phyloP scores from a whole-genome alignment of 306 rosid species.

The Sindora glabra region DNA sequence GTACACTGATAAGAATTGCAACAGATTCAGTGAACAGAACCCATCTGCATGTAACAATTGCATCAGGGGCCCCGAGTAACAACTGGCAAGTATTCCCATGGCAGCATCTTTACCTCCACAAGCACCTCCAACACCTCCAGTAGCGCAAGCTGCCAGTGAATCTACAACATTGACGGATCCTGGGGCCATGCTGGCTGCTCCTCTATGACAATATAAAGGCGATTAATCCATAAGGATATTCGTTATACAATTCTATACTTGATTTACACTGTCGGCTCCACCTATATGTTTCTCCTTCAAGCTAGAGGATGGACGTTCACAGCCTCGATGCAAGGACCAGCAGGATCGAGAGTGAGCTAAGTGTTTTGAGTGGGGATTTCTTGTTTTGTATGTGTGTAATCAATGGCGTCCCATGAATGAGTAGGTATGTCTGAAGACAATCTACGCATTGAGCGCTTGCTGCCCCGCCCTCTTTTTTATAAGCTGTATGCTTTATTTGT shows the following conservation, averaged over 20 bases:
- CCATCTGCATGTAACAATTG: slow-evolving; percentile 67
- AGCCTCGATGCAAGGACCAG: slow-evolving; percentile 33
- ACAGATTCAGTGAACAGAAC: slow-evolving; percentile 81
- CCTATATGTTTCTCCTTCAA: slow-evolving; percentile 12
- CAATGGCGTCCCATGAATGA: no score
- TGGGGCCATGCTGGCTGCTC: slow-evolving; percentile 66
- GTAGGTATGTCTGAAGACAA: no score
- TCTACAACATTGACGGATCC: slow-evolving; percentile 40
- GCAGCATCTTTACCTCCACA: slow-evolving; percentile 18
- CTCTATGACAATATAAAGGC: slow-evolving; percentile 27
- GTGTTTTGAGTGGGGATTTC: slow-evolving; percentile 22
- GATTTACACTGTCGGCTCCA: slow-evolving; percentile 29
- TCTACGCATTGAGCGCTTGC: no score
- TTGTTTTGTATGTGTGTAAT: no score
- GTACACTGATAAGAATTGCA: slow-evolving; percentile 54
- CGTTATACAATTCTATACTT: slow-evolving; percentile 32
- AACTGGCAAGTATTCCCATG: slow-evolving; percentile 38
- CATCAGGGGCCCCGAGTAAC: slow-evolving; percentile 75
- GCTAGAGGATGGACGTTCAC: slow-evolving; percentile 7
- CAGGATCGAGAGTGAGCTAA: slow-evolving; percentile 26
- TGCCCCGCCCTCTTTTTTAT: no score
- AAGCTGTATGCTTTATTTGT: no score
- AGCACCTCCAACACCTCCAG: slow-evolving; percentile 30
- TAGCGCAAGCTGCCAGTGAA: slow-evolving; percentile 30
- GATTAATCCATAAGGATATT: slow-evolving; percentile 17